Evolutionary conservation across 257 asterid genomes (phyloP).

Genomic region (Scutellaria galericulata): DNA sequence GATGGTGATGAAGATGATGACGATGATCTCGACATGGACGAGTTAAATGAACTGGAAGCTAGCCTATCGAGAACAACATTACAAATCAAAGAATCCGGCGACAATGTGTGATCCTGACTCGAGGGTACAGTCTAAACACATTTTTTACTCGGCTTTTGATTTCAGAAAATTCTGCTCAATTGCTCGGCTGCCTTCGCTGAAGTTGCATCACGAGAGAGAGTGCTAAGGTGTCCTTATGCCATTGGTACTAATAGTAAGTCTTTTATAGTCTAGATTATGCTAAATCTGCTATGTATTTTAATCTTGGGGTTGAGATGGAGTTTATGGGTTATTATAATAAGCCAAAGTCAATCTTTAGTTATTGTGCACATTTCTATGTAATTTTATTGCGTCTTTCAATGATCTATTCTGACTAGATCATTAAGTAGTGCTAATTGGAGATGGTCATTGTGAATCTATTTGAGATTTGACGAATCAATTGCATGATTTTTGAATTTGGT

Average conservation of each 20-base stretch:
- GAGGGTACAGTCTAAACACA: constrained; percentile 24
- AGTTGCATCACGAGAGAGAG: constrained; percentile 13
- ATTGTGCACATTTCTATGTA: neutral
- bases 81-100: constrained; percentile 62
- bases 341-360: neutral
- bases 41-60: constrained; percentile 86
- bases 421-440: neutral
- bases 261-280: constrained; percentile 25
- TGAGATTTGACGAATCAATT: neutral
- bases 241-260: constrained; percentile 22
- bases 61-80: constrained; percentile 74
- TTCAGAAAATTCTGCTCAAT: constrained; percentile 27
- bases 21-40: constrained; percentile 85
- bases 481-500: too few relatives aligned
- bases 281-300: constrained; percentile 23
- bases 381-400: neutral
- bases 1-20: constrained; percentile 55
- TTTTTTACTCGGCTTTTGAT: constrained; percentile 34
- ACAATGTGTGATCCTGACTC: constrained; percentile 36
- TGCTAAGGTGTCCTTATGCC: constrained; percentile 18
- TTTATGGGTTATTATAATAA: constrained; percentile 9
- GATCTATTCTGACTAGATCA: neutral
- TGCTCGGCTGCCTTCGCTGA: constrained; percentile 28
- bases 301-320: constrained; percentile 32
- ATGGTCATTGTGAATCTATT: neutral